Conservation (phyloP, 116 monocot species). For the Trichopus zeylanicus region DNA sequence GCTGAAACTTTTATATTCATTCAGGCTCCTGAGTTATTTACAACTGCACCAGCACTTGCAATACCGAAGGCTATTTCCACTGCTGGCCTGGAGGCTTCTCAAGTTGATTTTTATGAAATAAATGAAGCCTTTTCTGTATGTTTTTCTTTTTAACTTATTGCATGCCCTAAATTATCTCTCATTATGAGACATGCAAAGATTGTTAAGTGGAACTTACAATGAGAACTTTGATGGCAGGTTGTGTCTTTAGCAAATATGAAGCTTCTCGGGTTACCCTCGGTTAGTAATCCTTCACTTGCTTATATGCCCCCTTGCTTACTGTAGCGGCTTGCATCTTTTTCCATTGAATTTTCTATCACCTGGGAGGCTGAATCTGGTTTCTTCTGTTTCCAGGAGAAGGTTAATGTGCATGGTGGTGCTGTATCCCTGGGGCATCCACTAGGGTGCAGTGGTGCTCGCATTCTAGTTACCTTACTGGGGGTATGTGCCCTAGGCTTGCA, state of each 20-base stretch:
- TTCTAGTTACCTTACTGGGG: slow-evolving; percentile 77
- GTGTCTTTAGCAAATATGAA: slow-evolving; percentile 89
- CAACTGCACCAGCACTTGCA: slow-evolving; percentile 88
- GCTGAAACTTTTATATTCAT: not conserved
- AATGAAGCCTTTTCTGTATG: slow-evolving; percentile 97
- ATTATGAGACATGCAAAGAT: not conserved
- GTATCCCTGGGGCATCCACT: slow-evolving; percentile 90
- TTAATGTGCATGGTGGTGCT: slow-evolving; percentile 90
- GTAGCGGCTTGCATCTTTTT: not conserved
- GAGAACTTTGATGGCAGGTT: slow-evolving; percentile 46
- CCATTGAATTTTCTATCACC: not conserved
- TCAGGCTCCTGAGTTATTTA: slow-evolving; percentile 92
- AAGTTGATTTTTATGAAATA: slow-evolving; percentile 97
- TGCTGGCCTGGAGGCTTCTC: slow-evolving; percentile 79
- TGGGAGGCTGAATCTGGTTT: not conserved
- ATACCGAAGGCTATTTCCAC: slow-evolving; percentile 91
- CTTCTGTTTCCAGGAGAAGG: slow-evolving; percentile 48
- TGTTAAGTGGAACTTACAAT: not conserved
- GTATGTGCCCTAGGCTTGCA: slow-evolving; percentile 21
- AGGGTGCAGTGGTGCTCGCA: slow-evolving; percentile 92
- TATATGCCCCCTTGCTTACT: not conserved
- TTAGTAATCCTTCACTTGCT: slow-evolving; percentile 20
- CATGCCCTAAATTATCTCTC: not conserved
- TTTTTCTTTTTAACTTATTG: not conserved
- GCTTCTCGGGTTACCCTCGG: slow-evolving; percentile 77